Percentiles rank a stretch among this genome's conserved stretches.
Evolutionary conservation across 1,139 yeast species (phyloP).

Genomic region (Scheffersomyces cryptocercus): DNA sequence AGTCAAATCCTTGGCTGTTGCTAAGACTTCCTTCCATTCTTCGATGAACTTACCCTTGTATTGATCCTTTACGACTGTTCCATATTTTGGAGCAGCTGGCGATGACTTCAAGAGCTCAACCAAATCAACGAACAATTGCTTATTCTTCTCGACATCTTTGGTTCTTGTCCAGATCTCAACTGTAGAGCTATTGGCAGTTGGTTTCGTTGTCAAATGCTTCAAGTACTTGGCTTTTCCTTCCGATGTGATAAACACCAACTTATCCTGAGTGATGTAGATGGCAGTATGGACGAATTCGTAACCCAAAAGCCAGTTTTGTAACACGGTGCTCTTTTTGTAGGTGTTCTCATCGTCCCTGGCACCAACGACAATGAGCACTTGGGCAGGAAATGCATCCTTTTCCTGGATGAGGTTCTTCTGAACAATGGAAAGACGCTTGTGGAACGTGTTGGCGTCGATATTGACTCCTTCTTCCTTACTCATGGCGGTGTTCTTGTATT

Average conservation of each 20-base stretch:
- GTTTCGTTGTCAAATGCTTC: slow-evolving; percentile 47
- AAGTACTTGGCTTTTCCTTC: slow-evolving; percentile 87
- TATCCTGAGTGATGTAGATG: slow-evolving; percentile 61
- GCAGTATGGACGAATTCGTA: slow-evolving; percentile 94
- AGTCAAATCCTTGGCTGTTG: slow-evolving; percentile 25
- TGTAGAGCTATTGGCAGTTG: slow-evolving; percentile 39
- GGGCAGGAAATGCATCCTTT: slow-evolving; percentile 44
- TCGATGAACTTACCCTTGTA: slow-evolving; percentile 81
- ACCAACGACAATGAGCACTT: slow-evolving; percentile 69
- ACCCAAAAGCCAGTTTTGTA: slow-evolving; percentile 92
- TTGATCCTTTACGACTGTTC: slow-evolving; percentile 68
- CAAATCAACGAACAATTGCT: slow-evolving; percentile 62
- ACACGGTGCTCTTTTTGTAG: slow-evolving; percentile 82
- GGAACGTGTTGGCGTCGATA: slow-evolving; percentile 41
- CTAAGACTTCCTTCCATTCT: slow-evolving; percentile 65
- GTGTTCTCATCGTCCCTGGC: slow-evolving; percentile 87
- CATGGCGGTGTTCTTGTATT: neutral
- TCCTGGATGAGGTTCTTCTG: slow-evolving; percentile 41
- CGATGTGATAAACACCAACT: slow-evolving; percentile 71
- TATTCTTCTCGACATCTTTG: slow-evolving; percentile 79
- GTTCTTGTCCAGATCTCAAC: slow-evolving; percentile 76
- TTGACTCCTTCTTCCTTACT: slow-evolving; percentile 27
- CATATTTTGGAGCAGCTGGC: slow-evolving; percentile 35
- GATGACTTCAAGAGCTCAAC: slow-evolving; percentile 43
- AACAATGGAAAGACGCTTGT: slow-evolving; percentile 41